Evolutionary conservation across 192 early-diverging fungal species (phyloP), one percentile per base, ranked within the genome.

Genomic region (Backusella australiensis): DNA sequence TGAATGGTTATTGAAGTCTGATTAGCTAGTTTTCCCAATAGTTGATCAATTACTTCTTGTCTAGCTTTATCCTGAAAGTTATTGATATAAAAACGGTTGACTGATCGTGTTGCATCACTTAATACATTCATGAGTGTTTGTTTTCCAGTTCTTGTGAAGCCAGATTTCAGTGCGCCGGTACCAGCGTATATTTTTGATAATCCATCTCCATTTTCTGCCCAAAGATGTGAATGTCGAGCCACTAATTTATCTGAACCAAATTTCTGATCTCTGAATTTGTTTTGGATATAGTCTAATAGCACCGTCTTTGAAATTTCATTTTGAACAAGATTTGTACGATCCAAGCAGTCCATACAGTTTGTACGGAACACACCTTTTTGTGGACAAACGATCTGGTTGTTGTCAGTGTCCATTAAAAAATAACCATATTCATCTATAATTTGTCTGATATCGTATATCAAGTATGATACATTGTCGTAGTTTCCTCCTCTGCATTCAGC

Each of bases 41-140:
- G 79, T 32, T 91, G 73, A 56, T 99, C 96, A 70, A 99, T 99
- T 19, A 93, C 90, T 80, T 95, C 93, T 81, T 99, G 98, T 68
- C 95, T 93, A 44, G 88, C 88, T 74, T 95, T 96, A 85, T 99
- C 98, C 77, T 95, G 92, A 74, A 99, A 96, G 74, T 95, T 98
- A 83, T 96, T 97, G 80, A 97, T 96, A 79, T 94, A 93, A 76
- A 99, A 93, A 12, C 98, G 88, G 77, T 94, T 96, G 56, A 96
- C 89, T 21, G 95, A 95, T 74, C 97, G 98, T 4, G 93, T 92
- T 17, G 97, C 96, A 80, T 98, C 97, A 74, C 95, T 93, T 29
- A 99, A 68, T 49, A 97, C 89, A 41, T 94, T 93, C 42, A 89
- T 81, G 69, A 95, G 82, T 12, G 95, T 96, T 63, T 90, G 86